Percentiles rank a stretch among this genome's conserved stretches.
Evolutionary conservation across 2,329 filamentous ascomycete genomes (phyloP).

Genomic region (Diatrype stigma): DNA sequence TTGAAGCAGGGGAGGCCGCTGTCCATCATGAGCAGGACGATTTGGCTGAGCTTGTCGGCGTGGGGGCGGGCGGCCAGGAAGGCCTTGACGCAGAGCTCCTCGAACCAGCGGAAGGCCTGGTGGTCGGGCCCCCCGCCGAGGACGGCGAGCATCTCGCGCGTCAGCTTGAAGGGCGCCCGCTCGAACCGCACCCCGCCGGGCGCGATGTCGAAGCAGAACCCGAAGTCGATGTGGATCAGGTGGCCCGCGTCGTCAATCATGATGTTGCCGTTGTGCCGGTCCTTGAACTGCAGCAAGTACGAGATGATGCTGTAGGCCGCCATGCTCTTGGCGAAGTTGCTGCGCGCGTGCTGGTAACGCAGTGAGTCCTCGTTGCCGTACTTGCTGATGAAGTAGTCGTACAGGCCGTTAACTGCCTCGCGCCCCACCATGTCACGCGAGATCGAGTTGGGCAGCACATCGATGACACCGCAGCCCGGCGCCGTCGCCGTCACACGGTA

Average conservation of each 20-base stretch:
- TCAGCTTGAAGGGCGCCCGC: constrained; percentile 96
- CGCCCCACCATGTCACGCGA: constrained; percentile 98
- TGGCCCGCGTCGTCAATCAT: constrained; percentile 98
- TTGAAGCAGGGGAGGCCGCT: constrained; percentile 97
- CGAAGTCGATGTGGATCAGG: constrained; percentile 98
- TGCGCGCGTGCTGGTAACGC: constrained; percentile 89
- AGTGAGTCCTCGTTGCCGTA: constrained; percentile 96
- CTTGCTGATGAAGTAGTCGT: constrained; percentile 96
- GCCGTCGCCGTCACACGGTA: constrained; percentile 97
- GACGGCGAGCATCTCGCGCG: constrained; percentile 95
- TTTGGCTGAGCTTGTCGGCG: constrained; percentile 81
- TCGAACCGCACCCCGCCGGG: constrained; percentile 97
- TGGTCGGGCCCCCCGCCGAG: constrained; percentile 86
- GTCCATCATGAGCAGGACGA: constrained; percentile 93
- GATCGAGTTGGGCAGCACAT: constrained; percentile 95
- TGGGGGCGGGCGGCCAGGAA: constrained; percentile 87
- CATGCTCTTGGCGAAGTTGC: constrained; percentile 99
- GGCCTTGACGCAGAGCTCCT: constrained; percentile 92
- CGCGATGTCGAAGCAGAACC: constrained; percentile 98
- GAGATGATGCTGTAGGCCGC: constrained; percentile 97
- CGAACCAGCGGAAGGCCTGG: constrained; percentile 91
- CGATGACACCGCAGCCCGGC: constrained; percentile 95
- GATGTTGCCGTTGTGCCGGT: constrained; percentile 98
- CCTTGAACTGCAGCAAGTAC: constrained; percentile 97
- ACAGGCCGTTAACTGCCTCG: constrained; percentile 94